Evolutionary conservation across 495 filamentous ascomycete genomes (phyloP).

Genomic region (Pyronema domesticum): DNA sequence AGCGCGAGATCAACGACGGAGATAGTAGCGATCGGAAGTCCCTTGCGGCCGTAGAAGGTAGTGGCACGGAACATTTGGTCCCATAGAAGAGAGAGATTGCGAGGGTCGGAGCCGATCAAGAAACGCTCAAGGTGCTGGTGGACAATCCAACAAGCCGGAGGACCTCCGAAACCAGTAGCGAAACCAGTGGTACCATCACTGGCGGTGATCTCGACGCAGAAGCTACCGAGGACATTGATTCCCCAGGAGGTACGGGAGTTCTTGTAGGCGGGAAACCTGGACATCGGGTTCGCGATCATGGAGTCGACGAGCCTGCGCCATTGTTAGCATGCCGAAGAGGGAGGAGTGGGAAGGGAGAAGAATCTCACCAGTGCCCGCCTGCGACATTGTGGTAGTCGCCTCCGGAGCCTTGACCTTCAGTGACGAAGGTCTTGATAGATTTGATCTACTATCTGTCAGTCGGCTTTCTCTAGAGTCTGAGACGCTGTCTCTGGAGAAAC

Average conservation of each 20-base stretch:
- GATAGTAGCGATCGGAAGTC: slow-evolving; percentile 73
- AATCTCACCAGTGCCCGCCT: slow-evolving; percentile 57
- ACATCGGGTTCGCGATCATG: slow-evolving; percentile 81
- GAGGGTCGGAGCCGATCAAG: slow-evolving; percentile 70
- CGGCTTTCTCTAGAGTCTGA: too few relatives aligned
- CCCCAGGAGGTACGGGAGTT: slow-evolving; percentile 81
- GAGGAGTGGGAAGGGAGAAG: slow-evolving; percentile 3
- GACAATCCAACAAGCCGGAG: slow-evolving; percentile 82
- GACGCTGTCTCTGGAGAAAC: too few relatives aligned
- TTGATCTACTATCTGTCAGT: background rate
- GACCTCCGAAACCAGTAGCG: slow-evolving; percentile 80
- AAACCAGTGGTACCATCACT: slow-evolving; percentile 81
- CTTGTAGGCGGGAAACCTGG: slow-evolving; percentile 70
- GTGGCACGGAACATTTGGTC: slow-evolving; percentile 91
- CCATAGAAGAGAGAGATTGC: slow-evolving; percentile 73
- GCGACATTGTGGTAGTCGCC: slow-evolving; percentile 94
- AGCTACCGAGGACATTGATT: slow-evolving; percentile 85
- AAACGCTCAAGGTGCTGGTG: slow-evolving; percentile 84
- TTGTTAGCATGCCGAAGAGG: background rate
- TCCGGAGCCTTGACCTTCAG: slow-evolving; percentile 65
- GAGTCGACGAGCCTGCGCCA: slow-evolving; percentile 57
- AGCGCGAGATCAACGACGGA: slow-evolving; percentile 82
- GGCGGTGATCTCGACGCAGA: slow-evolving; percentile 81
- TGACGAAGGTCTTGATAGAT: slow-evolving; percentile 52
- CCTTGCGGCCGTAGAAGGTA: slow-evolving; percentile 91